A percentile compares a stretch with the other conserved stretches of the same genome.
Evolutionary conservation across 1,284 basidiomycete genomes (phyloP).

Genomic region (Rhodotorula sp.): DNA sequence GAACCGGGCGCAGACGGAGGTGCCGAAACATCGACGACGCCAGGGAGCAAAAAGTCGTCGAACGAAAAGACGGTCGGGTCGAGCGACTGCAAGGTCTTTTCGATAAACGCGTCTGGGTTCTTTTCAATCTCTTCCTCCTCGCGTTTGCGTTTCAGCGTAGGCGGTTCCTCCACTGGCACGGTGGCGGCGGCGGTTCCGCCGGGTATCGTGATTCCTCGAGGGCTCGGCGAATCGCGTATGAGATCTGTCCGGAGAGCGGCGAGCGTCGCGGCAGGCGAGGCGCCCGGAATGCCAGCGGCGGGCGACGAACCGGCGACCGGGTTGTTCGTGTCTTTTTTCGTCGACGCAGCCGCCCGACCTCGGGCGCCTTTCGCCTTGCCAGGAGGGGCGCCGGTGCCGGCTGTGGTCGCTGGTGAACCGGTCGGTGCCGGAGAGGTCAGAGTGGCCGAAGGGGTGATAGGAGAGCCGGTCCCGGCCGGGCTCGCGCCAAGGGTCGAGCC

Average conservation of each 20-base stretch:
- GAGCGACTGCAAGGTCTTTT: constrained; percentile 29
- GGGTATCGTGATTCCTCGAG: constrained; percentile 4
- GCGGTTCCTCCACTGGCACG: constrained; percentile 9
- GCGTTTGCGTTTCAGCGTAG: constrained; percentile 40
- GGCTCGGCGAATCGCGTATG: constrained; percentile 24
- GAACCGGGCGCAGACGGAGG: background rate
- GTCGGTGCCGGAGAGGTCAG: constrained; percentile 11
- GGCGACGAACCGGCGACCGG: background rate
- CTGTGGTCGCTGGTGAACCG: background rate
- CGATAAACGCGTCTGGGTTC: constrained; percentile 40
- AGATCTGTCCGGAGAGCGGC: constrained; percentile 20
- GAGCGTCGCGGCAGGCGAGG: constrained; percentile 12
- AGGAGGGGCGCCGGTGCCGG: background rate
- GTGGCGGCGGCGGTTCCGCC: background rate
- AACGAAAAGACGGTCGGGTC: background rate
- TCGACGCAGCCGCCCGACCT: background rate
- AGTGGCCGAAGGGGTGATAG: constrained; percentile 27
- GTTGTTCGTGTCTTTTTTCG: constrained; percentile 17
- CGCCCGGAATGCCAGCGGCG: background rate
- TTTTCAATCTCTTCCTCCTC: constrained; percentile 40
- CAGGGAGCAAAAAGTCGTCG: background rate
- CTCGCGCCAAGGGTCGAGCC: constrained; percentile 23
- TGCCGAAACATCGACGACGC: background rate
- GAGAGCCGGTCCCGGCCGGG: constrained; percentile 31
- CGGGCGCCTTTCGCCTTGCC: background rate